phyloP scores from a whole-genome alignment of 2,329 filamentous ascomycete genomes.

The Colletotrichum tanaceti region DNA sequence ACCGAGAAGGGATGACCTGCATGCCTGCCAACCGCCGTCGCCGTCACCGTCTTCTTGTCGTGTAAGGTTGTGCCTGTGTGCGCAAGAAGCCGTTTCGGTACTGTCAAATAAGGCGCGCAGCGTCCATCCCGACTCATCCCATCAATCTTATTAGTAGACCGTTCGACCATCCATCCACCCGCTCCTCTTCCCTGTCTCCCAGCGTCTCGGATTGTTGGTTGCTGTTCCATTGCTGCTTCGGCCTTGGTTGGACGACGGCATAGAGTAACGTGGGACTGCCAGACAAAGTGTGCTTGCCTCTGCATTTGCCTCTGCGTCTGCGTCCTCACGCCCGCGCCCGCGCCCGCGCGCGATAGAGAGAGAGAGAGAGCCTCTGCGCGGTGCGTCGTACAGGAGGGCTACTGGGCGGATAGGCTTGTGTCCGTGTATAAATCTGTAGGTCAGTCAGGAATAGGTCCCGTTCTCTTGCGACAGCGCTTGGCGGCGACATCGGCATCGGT shows the following conservation, averaged over 20 bases:
- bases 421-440: slow-evolving; percentile 19
- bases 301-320: neutral
- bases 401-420: slow-evolving; percentile 13
- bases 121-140: slow-evolving; percentile 35
- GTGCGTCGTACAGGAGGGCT: slow-evolving; percentile 19
- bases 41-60: slow-evolving; percentile 8
- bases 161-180: neutral
- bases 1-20: slow-evolving; percentile 20
- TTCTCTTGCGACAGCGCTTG: slow-evolving; percentile 20
- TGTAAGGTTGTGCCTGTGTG: slow-evolving; percentile 38
- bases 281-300: slow-evolving; percentile 15
- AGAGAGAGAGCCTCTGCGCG: slow-evolving; percentile 1
- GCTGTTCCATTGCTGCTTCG: slow-evolving; percentile 34
- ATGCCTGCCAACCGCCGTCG: slow-evolving; percentile 34
- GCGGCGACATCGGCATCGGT: slow-evolving; percentile 1
- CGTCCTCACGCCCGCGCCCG: slow-evolving; percentile 5
- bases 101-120: slow-evolving; percentile 11
- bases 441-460: slow-evolving; percentile 11
- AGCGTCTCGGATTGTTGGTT: slow-evolving; percentile 2
- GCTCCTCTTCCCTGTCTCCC: neutral
- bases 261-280: slow-evolving; percentile 29
- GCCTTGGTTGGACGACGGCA: slow-evolving; percentile 30
- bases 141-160: slow-evolving; percentile 29
- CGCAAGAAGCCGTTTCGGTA: slow-evolving; percentile 16
- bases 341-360: neutral